phyloP scores from a whole-genome alignment of 2,329 filamentous ascomycete genomes.

The Fusarium decemcellulare region DNA sequence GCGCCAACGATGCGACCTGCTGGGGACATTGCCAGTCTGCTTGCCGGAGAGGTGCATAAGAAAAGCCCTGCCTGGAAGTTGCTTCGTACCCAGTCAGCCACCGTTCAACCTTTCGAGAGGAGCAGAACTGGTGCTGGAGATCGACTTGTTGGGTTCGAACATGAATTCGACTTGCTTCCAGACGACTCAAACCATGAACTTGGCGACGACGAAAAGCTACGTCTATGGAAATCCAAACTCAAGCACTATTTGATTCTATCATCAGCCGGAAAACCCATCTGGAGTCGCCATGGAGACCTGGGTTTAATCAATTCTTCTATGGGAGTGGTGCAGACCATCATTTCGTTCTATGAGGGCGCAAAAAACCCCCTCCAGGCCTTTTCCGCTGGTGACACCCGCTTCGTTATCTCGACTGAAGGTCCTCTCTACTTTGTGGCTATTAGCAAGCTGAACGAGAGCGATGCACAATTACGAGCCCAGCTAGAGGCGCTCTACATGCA shows the following conservation, averaged over 20 bases:
- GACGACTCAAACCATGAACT: constrained; percentile 61
- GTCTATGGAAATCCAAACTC: constrained; percentile 89
- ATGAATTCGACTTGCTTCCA: constrained; percentile 84
- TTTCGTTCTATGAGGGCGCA: constrained; percentile 92
- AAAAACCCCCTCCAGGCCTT: constrained; percentile 86
- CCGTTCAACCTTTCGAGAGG: constrained; percentile 73
- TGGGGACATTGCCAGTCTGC: constrained; percentile 85
- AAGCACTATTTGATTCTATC: constrained; percentile 99
- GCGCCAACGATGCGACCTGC: constrained; percentile 73
- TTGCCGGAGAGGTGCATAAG: constrained; percentile 78
- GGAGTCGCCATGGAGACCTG: constrained; percentile 93
- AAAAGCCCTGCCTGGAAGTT: constrained; percentile 79
- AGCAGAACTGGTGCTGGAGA: constrained; percentile 61
- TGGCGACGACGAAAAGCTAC: constrained; percentile 72
- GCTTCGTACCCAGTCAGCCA: constrained; percentile 73
- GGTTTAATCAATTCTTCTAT: constrained; percentile 93
- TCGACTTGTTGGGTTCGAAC: constrained; percentile 76
- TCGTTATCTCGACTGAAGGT: constrained; percentile 87
- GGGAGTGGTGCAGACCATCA: constrained; percentile 96
- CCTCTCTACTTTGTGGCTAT: constrained; percentile 95
- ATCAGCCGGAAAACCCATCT: constrained; percentile 96
- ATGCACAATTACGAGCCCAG: constrained; percentile 87
- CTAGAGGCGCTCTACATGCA: constrained; percentile 98
- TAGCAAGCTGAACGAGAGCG: constrained; percentile 92
- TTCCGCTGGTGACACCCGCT: constrained; percentile 87